Evolutionary conservation across 768 basidiomycete species (phyloP), one percentile per base, ranked within the genome.

Genomic region (Epithele typhae): DNA sequence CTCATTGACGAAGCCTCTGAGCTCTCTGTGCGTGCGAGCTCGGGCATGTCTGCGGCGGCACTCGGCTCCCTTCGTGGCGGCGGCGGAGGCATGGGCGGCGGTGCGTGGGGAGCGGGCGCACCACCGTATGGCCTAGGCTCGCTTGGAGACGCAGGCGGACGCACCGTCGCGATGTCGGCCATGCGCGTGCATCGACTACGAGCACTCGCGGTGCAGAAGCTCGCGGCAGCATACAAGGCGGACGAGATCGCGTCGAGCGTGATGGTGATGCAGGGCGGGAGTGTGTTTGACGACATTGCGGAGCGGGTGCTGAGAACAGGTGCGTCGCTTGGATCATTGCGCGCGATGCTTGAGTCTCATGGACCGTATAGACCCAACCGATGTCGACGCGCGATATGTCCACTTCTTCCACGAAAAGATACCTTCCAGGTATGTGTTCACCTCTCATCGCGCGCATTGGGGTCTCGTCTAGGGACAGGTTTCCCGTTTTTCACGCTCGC

Each of bases 401-500:
- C 85, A 92, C 58, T 94, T 94, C 62, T 94, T 94, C 67, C 92
- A 94, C 56, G 91, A 94, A 61, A 93, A 92, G 68, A 94, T 94
- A 54, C 92, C 92, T 18, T 93, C 92, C 45, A 76, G 91, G 90
- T 92, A 51, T 85, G 91, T 92, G 53, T n/a, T n/a, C n/a, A n/a
- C n/a, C n/a, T n/a, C n/a, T n/a, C n/a, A n/a, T n/a, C n/a, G n/a
- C n/a, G n/a, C n/a, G n/a, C n/a, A n/a, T n/a, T n/a, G n/a, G n/a
- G n/a, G n/a, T n/a, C n/a, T n/a, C n/a, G n/a, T n/a, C n/a, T n/a
- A n/a, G n/a, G n/a, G n/a, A n/a, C n/a, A n/a, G n/a, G n/a, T n/a
- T n/a, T n/a, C n/a, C n/a, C n/a, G n/a, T n/a, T n/a, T n/a, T n/a
- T n/a, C n/a, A n/a, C n/a, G n/a, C n/a, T n/a, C n/a, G n/a, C n/a